A percentile compares a stretch with the other conserved stretches of the same genome.
phyloP scores from a whole-genome alignment of 176 grass and related monocot genomes.

The Oryza rufipogon region DNA sequence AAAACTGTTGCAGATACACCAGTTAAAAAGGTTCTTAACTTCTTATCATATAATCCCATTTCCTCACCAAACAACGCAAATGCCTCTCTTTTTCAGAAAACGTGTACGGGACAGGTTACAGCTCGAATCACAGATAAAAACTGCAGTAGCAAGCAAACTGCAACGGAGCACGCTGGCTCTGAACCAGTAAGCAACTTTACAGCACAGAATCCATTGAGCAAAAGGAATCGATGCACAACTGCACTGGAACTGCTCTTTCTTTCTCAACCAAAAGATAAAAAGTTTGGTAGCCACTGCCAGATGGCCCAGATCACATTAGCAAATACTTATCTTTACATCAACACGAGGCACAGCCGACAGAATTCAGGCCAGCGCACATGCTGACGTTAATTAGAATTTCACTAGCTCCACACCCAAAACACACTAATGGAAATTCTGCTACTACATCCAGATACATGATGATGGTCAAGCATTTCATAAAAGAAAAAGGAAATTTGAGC shows the following conservation, averaged over 20 bases:
- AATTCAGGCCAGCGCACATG: neutral
- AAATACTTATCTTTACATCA: constrained; percentile 27
- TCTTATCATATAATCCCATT: neutral
- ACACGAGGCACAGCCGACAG: neutral
- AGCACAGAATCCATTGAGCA: constrained; percentile 24
- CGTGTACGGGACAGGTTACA: neutral
- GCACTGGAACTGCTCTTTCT: constrained; percentile 21
- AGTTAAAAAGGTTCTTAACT: neutral
- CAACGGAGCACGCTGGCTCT: constrained; percentile 12
- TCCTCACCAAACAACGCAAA: neutral
- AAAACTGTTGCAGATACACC: neutral
- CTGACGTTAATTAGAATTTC: constrained; percentile 21
- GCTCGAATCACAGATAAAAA: constrained; percentile 3
- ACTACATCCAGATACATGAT: constrained; percentile 21
- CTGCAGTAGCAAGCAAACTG: constrained; percentile 7
- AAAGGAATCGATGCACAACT: constrained; percentile 21
- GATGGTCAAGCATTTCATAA: neutral
- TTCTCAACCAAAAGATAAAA: constrained; percentile 36
- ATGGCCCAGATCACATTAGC: constrained; percentile 36
- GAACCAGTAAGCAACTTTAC: constrained; percentile 46
- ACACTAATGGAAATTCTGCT: constrained; percentile 15
- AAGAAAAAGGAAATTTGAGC: constrained; percentile 26
- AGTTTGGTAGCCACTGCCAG: neutral
- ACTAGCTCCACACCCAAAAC: constrained; percentile 38
- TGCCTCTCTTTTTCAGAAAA: neutral